Base-by-base conservation (phyloP, 257 asterid species). In the Lavandula angustifolia region DNA sequence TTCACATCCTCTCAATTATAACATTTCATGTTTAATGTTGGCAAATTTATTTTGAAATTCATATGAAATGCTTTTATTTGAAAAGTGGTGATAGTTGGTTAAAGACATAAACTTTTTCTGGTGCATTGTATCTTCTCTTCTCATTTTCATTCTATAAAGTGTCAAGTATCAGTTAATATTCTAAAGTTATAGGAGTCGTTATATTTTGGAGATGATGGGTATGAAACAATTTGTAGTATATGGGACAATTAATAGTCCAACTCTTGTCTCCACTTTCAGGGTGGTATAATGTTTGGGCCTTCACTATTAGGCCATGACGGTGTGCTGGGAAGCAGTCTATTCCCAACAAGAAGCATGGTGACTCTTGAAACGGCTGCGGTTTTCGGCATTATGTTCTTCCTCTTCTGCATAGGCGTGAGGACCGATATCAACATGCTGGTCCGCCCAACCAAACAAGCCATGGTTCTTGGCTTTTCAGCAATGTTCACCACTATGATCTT, bases 211-310 rank as follows among this genome's bases (percentile, higher is more conserved):
- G 27, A 22, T 22, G 27, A 22, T 22, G n/a, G n/a, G n/a, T n/a
- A n/a, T n/a, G 1, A 22, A 22, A 0, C 2, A 22, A 22, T 22
- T 22, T 22, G 27, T 22, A 22, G 27, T 22, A 22, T 2, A 22
- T 22, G 27, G 27, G 27, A 22, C 27, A 22, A 22, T 22, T 22
- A 22, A 2, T 22, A 22, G 27, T 22, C 27, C 27, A 22, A 22
- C 27, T 22, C 27, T 22, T 22, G 27, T 22, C 27, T 22, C 27
- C 27, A 22, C 27, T 22, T 22, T 22, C 54, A 89, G 98, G 88
- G 91, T 8, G 98, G 96, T 0, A 63, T 91, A 38, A 3, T 88
- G 1, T 80, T 78, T 37, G 98, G 98, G 4, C 95, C 96, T 56
- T 87, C 98, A 12, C 1, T 83, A 2, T 51, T 91, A 12, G 91